Evolutionary conservation across 2,329 filamentous ascomycete genomes (phyloP), one percentile per base, ranked within the genome.

Genomic region (Pseudogymnoascus sp.): DNA sequence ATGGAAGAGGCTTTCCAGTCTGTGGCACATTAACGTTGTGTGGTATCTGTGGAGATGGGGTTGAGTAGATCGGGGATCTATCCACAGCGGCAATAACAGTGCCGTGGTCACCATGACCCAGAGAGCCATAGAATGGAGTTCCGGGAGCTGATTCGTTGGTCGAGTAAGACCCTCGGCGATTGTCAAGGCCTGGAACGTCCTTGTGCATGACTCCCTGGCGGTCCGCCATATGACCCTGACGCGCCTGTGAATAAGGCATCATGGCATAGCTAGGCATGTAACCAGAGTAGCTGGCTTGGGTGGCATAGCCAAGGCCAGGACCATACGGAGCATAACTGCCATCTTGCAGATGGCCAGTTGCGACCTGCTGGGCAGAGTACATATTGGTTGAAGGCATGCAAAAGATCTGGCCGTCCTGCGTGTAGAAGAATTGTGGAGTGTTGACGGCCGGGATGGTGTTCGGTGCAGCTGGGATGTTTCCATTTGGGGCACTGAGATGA

Each of bases 121-220:
- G 75, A 61, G 80, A 79, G 63, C 81, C 82, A 67, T 87, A 87
- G 70, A 85, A 85, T 0, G 87, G 86, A 31, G 85, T 89, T 4
- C 86, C 82, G 2, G 85, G 82, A 26, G 84, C 82, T 6, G 86
- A 88, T 73, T 87, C 86, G 3, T 81, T 88, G 29, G 86, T 88
- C 1, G 86, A 88, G 73, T 88, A 87, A 1, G 86, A 88, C 14
- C 83, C 84, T 61, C 86, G 84, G 24, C 86, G 85, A 64, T 87
- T 87, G 68, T 88, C 85, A 31, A 88, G 77, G 33, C 79, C 82
- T 16, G 85, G 86, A 61, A 87, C 81, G 37, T 87, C 73, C 65
- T 73, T 74, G 64, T 72, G 68, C 4, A 70, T 62, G 42, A 68
- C 66, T 40, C 73, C 72, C 42, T 50, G 19, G n/a, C 70, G 67